Evolutionary conservation across 495 filamentous ascomycete genomes (phyloP), one percentile per base, ranked within the genome.

Genomic region (Cryomyces minteri): DNA sequence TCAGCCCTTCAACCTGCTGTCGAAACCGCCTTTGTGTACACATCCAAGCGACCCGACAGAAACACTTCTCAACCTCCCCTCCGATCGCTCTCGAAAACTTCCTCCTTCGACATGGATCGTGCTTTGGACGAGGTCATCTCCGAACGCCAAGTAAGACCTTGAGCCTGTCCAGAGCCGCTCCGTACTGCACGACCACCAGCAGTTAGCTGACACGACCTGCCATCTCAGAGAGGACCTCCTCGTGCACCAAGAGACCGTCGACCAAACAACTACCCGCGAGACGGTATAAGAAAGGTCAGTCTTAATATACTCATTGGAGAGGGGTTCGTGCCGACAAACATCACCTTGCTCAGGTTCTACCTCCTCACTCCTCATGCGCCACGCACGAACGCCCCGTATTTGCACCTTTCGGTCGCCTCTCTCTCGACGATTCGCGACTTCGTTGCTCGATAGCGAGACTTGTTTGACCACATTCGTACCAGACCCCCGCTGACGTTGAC

Each of bases 261-360:
- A 14, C 37, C 43, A 31, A 45, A 57, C 29, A 51, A 52, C 12
- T 48, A 51, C 30, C 54, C 51, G 6, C 32, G 56, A 46, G 54
- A 57, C 43, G 56, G 54, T 43, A 45, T 54, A 43, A 53, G 51
- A 52, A 57, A 59, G 56, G 56, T 59, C 31, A 4, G 42, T 31
- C 39, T 28, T 2, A 7, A 40, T n/a, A 33, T 18, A 41, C 32
- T 12, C 38, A 25, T 12, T 36, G 10, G 5, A 2, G 1, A 25
- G 18, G 4, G 29, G 11, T 31, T 31, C 7, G n/a, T 14, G 5
- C 10, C n/a, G 28, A 31, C 42, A 28, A 31, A 14, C 31, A 36
- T 12, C 41, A 36, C 37, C 32, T 9, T 6, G 6, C 12, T 11
- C 31, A 6, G 40, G 48, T 37, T 36, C 39, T 47, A 37, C 45